These are phyloP conservation scores for Primulina huaijiensis DNA, from an alignment of 257 asterid species.

Conservation along the genomic window DNA sequence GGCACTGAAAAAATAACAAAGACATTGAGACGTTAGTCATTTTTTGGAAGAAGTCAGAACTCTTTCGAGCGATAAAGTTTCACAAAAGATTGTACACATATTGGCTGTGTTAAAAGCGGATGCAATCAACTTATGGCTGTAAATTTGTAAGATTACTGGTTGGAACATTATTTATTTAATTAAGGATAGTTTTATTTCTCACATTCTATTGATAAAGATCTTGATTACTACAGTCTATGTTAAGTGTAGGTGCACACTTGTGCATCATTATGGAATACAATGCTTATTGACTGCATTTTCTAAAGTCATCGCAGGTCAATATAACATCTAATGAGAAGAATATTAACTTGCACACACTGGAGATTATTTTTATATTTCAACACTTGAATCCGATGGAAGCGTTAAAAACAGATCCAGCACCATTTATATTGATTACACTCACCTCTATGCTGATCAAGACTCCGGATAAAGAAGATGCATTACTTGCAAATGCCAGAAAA, in stretches of 20 bases:
- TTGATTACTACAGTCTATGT: not conserved
- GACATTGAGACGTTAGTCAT: not conserved
- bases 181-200: not conserved
- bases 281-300: not conserved
- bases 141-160: not conserved
- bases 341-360: not conserved
- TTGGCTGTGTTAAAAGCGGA: not conserved
- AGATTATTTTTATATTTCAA: not conserved
- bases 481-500: slow-evolving; percentile 61
- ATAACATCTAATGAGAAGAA: not conserved
- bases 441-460: slow-evolving; percentile 77
- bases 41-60: not conserved
- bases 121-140: not conserved
- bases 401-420: not conserved
- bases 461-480: slow-evolving; percentile 70
- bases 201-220: not conserved
- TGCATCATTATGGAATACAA: not conserved
- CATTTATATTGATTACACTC: slow-evolving; percentile 27
- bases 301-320: not conserved
- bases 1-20: not conserved
- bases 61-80: not conserved
- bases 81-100: not conserved
- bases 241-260: not conserved
- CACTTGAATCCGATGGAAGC: not conserved
- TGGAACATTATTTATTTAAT: not conserved